These are phyloP conservation scores for Lupinus albus DNA, from an alignment of 306 rosid genomes.

Conservation along the genomic window DNA sequence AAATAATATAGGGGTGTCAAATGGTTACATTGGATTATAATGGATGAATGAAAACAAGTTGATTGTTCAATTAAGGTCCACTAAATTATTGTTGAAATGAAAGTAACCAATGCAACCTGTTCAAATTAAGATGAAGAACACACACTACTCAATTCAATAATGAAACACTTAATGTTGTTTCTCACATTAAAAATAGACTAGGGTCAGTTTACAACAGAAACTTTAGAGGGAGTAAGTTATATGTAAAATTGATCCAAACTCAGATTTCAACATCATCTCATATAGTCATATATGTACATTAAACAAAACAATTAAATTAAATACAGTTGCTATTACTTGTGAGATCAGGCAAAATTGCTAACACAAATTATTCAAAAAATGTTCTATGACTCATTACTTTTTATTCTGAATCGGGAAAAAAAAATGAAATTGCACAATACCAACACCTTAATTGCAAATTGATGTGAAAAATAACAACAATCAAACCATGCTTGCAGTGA, in stretches of 20 bases:
- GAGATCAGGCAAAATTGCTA: constrained; percentile 24
- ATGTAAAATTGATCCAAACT: constrained; percentile 20
- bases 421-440: constrained; percentile 42
- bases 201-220: constrained; percentile 20
- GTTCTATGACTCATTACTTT: constrained; percentile 33
- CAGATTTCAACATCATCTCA: neutral
- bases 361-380: constrained; percentile 37
- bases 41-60: no score
- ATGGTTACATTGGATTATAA: no score
- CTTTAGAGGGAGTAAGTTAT: constrained; percentile 20
- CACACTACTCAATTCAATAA: no score
- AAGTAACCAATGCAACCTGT: no score
- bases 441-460: constrained; percentile 31
- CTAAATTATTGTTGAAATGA: no score
- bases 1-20: no score
- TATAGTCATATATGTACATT: constrained; percentile 16
- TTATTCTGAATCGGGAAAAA: neutral
- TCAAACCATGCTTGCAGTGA: constrained; percentile 21
- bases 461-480: constrained; percentile 23
- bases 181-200: neutral
- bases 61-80: no score
- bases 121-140: no score
- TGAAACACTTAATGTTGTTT: neutral
- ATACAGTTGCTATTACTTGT: constrained; percentile 24
- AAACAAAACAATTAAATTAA: constrained; percentile 16